phyloP scores from a whole-genome alignment of 805 yeast genomes.

The Metschnikowia reukaufii region DNA sequence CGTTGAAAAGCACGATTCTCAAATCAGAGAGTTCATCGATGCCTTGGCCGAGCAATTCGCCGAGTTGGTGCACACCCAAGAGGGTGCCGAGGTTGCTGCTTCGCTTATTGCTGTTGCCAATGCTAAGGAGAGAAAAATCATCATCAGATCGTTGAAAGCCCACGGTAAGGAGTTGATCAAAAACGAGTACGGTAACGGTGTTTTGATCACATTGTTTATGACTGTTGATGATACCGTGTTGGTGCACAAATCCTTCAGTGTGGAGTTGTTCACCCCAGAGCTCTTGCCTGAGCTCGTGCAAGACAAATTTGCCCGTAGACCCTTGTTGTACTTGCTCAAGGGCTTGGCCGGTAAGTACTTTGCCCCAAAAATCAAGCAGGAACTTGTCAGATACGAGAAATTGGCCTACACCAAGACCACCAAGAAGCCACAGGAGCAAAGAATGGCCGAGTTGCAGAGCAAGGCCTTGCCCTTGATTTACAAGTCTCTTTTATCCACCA shows the following conservation, averaged over 20 bases:
- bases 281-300: constrained; percentile 54
- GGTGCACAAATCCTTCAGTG: constrained; percentile 67
- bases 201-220: constrained; percentile 73
- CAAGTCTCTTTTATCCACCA: constrained; percentile 43
- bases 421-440: constrained; percentile 77
- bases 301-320: constrained; percentile 84
- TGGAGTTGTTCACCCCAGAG: constrained; percentile 52
- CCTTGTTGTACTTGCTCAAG: constrained; percentile 74
- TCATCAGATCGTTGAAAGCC: constrained; percentile 68
- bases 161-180: constrained; percentile 75
- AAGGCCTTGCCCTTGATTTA: constrained; percentile 68
- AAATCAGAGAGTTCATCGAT: constrained; percentile 79
- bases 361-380: constrained; percentile 63
- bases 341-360: constrained; percentile 84
- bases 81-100: constrained; percentile 91
- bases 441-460: constrained; percentile 67
- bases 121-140: constrained; percentile 87
- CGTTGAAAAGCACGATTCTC: constrained; percentile 45
- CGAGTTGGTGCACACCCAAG: constrained; percentile 92
- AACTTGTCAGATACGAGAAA: constrained; percentile 58
- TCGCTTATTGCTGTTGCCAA: constrained; percentile 74
- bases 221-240: constrained; percentile 93
- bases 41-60: constrained; percentile 84
- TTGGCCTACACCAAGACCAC: constrained; percentile 62
- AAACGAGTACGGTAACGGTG: constrained; percentile 85